Conservation (phyloP, 306 rosid genomes). For the Sphenostylis stenocarpa region DNA sequence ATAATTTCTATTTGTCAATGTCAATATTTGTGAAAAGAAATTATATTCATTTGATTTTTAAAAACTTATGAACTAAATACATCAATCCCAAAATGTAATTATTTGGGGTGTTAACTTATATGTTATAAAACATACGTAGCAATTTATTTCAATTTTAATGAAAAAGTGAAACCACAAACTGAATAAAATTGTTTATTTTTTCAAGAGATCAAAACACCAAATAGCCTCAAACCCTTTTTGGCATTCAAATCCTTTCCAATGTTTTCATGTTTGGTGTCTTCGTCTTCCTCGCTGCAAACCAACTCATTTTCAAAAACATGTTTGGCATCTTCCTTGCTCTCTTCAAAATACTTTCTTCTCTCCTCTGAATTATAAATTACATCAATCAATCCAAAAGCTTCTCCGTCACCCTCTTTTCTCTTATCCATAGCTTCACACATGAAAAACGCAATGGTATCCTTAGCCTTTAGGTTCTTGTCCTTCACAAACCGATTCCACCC, state of each 20-base stretch:
- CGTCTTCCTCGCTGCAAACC: not conserved
- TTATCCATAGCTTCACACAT: slow-evolving; percentile 28
- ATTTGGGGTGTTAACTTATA: too few species aligned
- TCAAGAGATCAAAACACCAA: slow-evolving; percentile 30
- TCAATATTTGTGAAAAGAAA: too few species aligned
- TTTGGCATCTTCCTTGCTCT: not conserved
- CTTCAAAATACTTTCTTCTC: not conserved
- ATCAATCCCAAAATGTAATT: too few species aligned
- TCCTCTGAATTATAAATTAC: slow-evolving; percentile 32
- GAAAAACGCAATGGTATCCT: slow-evolving; percentile 53
- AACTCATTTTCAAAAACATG: too few species aligned
- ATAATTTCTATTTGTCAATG: too few species aligned
- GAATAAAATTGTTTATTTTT: too few species aligned
- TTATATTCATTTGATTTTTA: too few species aligned
- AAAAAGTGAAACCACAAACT: too few species aligned
- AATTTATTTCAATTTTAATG: too few species aligned
- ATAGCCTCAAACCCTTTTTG: slow-evolving; percentile 39
- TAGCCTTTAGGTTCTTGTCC: slow-evolving; percentile 50
- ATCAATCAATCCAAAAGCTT: slow-evolving; percentile 40
- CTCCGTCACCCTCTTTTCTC: not conserved
- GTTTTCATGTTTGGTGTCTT: not conserved
- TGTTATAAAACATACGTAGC: too few species aligned
- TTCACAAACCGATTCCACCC: slow-evolving; percentile 76
- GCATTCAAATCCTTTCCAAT: not conserved
- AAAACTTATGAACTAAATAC: too few species aligned